Conservation (phyloP, 2,329 filamentous ascomycete genomes). For the Venturia carpophila region DNA sequence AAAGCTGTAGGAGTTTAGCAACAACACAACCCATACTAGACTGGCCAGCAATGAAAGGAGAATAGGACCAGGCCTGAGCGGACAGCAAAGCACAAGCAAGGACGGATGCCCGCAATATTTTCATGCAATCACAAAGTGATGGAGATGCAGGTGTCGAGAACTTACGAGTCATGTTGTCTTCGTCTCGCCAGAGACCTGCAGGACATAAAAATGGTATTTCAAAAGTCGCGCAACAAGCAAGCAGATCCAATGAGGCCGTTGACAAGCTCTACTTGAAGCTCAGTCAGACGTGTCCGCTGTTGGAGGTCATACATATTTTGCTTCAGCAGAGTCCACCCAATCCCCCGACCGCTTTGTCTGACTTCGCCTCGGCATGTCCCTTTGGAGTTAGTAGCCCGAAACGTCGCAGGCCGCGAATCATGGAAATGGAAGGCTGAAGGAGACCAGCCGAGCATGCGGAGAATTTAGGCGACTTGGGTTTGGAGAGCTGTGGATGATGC, state of each 20-base stretch:
- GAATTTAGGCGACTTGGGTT: neutral
- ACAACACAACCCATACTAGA: neutral
- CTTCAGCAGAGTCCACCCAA: neutral
- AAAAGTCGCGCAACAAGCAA: neutral
- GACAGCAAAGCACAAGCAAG: no score
- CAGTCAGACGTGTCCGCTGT: neutral
- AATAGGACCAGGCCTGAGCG: no score
- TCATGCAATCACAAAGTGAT: neutral
- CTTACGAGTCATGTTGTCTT: conserved; percentile 5
- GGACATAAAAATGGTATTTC: neutral
- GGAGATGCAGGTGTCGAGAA: neutral
- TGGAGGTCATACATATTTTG: neutral
- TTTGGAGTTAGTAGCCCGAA: neutral
- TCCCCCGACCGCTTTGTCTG: neutral
- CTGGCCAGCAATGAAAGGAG: neutral
- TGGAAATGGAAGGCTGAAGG: neutral
- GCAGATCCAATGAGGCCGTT: neutral
- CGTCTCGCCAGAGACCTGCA: neutral
- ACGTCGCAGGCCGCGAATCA: neutral
- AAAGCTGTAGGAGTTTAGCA: conserved; percentile 6
- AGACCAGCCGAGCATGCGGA: neutral
- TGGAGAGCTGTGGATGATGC: neutral
- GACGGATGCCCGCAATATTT: neutral
- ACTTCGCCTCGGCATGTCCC: neutral
- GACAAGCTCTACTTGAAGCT: neutral